Percentiles rank a stretch among this genome's conserved stretches.
Evolutionary conservation across 148 eudicot genomes (phyloP).

Genomic region (Spergularia marina): DNA sequence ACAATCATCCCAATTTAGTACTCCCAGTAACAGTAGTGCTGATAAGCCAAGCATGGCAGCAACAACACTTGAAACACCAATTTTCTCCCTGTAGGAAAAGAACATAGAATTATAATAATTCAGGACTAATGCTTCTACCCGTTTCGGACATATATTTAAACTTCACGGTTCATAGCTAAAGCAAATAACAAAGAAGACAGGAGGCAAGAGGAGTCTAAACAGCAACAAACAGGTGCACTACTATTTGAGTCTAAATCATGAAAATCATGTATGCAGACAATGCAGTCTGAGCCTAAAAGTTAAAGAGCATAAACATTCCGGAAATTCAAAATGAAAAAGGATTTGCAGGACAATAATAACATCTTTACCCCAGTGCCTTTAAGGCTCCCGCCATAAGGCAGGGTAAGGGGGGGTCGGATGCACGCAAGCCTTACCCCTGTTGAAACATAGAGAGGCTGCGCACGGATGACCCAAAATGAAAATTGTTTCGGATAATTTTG

Average conservation of each 20-base stretch:
- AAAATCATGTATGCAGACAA: background rate
- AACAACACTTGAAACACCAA: conserved; percentile 93
- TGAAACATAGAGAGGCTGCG: too few relatives aligned
- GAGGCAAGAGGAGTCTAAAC: background rate
- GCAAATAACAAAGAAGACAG: background rate
- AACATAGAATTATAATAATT: background rate
- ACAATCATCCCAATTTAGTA: conserved; percentile 90
- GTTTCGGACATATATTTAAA: background rate
- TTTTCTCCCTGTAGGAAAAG: conserved; percentile 47
- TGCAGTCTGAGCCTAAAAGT: background rate
- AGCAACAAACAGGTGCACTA: background rate
- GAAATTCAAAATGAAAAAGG: background rate
- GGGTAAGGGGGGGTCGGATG: too few relatives aligned
- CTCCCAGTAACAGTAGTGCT: conserved; percentile 71
- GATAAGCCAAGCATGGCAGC: conserved; percentile 98
- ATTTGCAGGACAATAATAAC: too few relatives aligned
- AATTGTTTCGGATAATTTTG: too few relatives aligned
- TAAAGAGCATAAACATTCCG: background rate
- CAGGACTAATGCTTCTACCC: background rate
- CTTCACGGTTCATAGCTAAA: background rate
- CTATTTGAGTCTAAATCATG: background rate
- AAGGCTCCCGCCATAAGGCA: too few relatives aligned
- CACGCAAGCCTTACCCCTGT: too few relatives aligned
- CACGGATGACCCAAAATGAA: too few relatives aligned
- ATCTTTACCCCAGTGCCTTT: too few relatives aligned